Evolutionary conservation across 352 stramenopile species (phyloP), one percentile per base, ranked within the genome.

Genomic region (Pythium sp.): DNA sequence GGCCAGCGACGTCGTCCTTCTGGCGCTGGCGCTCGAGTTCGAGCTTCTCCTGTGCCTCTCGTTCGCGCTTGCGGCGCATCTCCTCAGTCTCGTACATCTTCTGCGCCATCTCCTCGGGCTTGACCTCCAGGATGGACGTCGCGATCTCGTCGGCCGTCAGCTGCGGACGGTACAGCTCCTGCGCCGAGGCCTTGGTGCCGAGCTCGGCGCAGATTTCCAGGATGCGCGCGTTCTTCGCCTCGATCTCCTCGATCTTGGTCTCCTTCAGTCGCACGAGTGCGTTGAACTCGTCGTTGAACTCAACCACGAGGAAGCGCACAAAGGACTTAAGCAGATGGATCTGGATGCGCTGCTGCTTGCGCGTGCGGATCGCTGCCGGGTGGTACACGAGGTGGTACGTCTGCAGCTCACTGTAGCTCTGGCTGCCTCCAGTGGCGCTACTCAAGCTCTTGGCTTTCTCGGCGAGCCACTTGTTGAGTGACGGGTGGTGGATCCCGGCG

Each of bases 261-360:
- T 91, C 75, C 58, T 98, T 98, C 12, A 89, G 76, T 26, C 72
- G 74, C 30, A 76, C 66, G 1, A 97, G 69, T 53, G 83, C 80
- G 32, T 92, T 70, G 66, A 98, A 97, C 57, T 94, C 82, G 43
- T 70, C 67, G 69, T 98, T 98, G 81, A 97, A 98, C 26, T 79
- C 71, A 28, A 65, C 71, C 34, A 87, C 67, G 15, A 97, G 69
- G 7, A 84, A 74, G 14, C 92, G 89, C 58, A 91, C 76, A 60
- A 94, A 89, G 36, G 72, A 69, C 41, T 81, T 73, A 11, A 98
- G 76, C 28, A 98, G 54, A 8, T 91, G 70, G 54, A 98, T 94
- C 72, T 98, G 94, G 4, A 82, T 81, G 4, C 89, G 86, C 68
- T 94, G 79, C 75, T 98, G 94, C 51, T 86, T 82, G 28, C 70